These are phyloP conservation scores for Aureobasidium sp. DNA, from an alignment of 2,329 filamentous ascomycete species.

Conservation along the genomic window DNA sequence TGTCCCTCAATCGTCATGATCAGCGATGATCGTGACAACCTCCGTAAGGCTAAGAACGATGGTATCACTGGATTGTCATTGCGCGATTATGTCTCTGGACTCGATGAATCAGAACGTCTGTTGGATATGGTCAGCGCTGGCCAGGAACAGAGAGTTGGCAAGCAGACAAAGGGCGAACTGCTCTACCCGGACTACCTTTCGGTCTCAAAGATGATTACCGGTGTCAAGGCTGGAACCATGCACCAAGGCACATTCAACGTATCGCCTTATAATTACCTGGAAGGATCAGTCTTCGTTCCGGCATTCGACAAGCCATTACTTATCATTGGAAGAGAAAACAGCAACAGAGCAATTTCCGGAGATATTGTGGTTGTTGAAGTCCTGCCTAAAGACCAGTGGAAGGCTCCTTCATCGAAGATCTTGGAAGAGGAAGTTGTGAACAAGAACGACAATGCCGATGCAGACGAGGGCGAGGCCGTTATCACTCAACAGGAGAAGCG, in stretches of 20 bases:
- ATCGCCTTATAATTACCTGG: constrained; percentile 95
- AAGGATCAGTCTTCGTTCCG: constrained; percentile 82
- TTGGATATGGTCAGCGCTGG: constrained; percentile 88
- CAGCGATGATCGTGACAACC: constrained; percentile 82
- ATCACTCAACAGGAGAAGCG: constrained; percentile 81
- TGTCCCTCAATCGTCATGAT: constrained; percentile 82
- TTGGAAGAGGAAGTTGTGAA: constrained; percentile 89
- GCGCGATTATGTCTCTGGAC: constrained; percentile 67
- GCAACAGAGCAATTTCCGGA: constrained; percentile 86
- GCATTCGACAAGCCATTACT: constrained; percentile 85
- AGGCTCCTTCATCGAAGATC: constrained; percentile 88
- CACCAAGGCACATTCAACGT: constrained; percentile 96
- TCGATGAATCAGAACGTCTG: constrained; percentile 76
- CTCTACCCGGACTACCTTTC: constrained; percentile 87
- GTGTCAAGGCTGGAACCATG: constrained; percentile 75
- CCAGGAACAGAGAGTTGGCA: constrained; percentile 57
- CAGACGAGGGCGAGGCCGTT: constrained; percentile 62
- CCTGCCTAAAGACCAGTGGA: constrained; percentile 92
- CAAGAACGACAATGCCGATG: constrained; percentile 87
- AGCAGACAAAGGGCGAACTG: constrained; percentile 58
- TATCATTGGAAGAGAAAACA: constrained; percentile 86
- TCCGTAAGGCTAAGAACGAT: constrained; percentile 72
- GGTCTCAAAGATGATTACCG: constrained; percentile 88
- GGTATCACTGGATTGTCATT: constrained; percentile 59
- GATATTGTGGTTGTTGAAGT: constrained; percentile 92